These are phyloP conservation scores for Kwoniella bestiolae DNA, from an alignment of 768 basidiomycete species.

Conservation along the genomic window DNA sequence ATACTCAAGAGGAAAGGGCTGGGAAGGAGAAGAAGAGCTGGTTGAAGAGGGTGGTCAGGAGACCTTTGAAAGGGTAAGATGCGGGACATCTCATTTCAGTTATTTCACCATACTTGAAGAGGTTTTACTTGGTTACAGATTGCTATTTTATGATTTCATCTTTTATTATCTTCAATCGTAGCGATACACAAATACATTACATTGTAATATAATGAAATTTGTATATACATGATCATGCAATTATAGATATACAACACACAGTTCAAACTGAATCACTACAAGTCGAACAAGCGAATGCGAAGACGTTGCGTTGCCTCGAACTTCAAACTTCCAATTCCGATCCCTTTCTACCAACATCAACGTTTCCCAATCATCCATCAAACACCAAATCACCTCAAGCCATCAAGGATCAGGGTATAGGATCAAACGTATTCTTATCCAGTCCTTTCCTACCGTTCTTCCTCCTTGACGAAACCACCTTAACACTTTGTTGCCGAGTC, in stretches of 20 bases:
- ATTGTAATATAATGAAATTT: neutral
- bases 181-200: no score
- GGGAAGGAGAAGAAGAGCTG: conserved; percentile 21
- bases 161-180: no score
- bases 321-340: no score
- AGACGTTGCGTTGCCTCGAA: no score
- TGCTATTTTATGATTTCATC: no score
- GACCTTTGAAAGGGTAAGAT: neutral
- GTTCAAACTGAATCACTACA: neutral
- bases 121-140: no score
- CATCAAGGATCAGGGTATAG: conserved; percentile 12
- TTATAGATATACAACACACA: conserved; percentile 10
- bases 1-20: neutral
- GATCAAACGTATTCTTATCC: conserved; percentile 22
- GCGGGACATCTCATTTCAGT: neutral
- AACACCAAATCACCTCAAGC: no score
- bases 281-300: no score
- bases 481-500: conserved; percentile 13
- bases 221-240: neutral
- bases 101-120: no score
- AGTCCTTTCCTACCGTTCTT: conserved; percentile 13
- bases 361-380: conserved; percentile 10
- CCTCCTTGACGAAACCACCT: conserved; percentile 23
- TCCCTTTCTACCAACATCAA: no score
- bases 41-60: conserved; percentile 41